Evolutionary conservation across 352 stramenopile genomes (phyloP).

Genomic region (Peronospora farinosa): DNA sequence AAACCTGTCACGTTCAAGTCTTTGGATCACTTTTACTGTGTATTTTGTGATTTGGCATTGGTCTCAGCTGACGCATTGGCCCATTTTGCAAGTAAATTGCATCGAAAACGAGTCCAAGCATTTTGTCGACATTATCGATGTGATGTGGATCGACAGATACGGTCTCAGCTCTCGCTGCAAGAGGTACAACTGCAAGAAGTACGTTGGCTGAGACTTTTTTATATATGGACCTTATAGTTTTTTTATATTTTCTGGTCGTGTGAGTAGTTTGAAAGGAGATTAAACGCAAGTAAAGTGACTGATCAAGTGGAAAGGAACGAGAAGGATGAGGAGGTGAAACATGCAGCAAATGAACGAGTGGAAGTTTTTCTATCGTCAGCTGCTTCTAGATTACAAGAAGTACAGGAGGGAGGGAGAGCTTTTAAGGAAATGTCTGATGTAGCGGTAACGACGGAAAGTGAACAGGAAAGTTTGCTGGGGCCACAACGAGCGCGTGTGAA

Average conservation of each 20-base stretch:
- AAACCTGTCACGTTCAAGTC: constrained; percentile 3
- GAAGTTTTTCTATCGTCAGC: constrained; percentile 46
- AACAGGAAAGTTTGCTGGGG: constrained; percentile 6
- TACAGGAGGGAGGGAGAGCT: constrained; percentile 10
- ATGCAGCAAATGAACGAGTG: constrained; percentile 4
- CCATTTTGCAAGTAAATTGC: constrained; percentile 34
- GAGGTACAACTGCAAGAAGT: constrained; percentile 20
- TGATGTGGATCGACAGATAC: constrained; percentile 35
- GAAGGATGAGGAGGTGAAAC: constrained; percentile 1
- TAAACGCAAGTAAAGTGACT: constrained; percentile 3
- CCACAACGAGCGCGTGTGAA: constrained; percentile 5
- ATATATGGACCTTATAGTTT: constrained; percentile 5
- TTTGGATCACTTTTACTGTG: constrained; percentile 24
- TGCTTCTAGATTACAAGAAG: constrained; percentile 27
- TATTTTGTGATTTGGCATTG: constrained; percentile 34
- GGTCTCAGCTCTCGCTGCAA: constrained; percentile 37
- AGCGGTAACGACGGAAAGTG: constrained; percentile 3
- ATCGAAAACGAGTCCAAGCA: constrained; percentile 32
- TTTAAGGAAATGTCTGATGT: background rate
- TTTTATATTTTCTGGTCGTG: background rate
- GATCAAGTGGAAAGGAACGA: constrained; percentile 2
- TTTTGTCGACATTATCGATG: constrained; percentile 60
- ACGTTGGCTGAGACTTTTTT: constrained; percentile 4
- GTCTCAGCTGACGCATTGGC: constrained; percentile 22
- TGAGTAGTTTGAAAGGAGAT: constrained; percentile 12